Percentiles rank a stretch among this genome's conserved stretches.
Evolutionary conservation across 2,329 filamentous ascomycete species (phyloP).

Genomic region (Fusarium sp.): DNA sequence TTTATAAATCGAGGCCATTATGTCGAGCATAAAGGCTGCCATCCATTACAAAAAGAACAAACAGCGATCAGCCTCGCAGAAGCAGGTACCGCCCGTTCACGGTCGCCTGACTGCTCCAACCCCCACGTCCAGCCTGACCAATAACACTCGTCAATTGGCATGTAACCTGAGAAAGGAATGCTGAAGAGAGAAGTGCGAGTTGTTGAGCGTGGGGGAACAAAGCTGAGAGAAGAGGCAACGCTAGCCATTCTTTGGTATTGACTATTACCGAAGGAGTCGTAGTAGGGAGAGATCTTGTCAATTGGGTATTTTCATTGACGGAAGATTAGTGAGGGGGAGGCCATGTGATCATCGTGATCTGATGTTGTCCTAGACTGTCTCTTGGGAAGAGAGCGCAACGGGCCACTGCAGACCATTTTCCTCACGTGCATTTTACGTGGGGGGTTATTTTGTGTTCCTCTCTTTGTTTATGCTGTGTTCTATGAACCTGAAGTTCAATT

Average conservation of each 20-base stretch:
- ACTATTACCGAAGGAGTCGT: too few species aligned
- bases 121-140: conserved; percentile 38
- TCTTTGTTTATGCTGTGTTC: neutral
- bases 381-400: conserved; percentile 13
- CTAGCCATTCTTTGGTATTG: neutral
- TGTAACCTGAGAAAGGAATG: conserved; percentile 34
- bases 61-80: conserved; percentile 30
- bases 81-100: conserved; percentile 45
- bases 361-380: neutral
- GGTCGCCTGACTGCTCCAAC: conserved; percentile 42
- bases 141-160: conserved; percentile 36
- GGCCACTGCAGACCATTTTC: conserved; percentile 38
- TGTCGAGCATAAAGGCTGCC: conserved; percentile 33
- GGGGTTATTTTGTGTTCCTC: conserved; percentile 9
- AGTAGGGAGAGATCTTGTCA: neutral
- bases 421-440: conserved; percentile 44
- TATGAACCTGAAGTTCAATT: neutral
- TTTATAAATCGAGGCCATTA: conserved; percentile 2
- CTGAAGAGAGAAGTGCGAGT: neutral
- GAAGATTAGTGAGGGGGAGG: conserved; percentile 7
- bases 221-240: conserved; percentile 5
- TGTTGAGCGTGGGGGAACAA: conserved; percentile 22
- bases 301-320: neutral
- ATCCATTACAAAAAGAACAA: conserved; percentile 19
- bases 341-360: conserved; percentile 22